Base-by-base conservation (phyloP, 495 filamentous ascomycete genomes). In the Podospora tetraspora region DNA sequence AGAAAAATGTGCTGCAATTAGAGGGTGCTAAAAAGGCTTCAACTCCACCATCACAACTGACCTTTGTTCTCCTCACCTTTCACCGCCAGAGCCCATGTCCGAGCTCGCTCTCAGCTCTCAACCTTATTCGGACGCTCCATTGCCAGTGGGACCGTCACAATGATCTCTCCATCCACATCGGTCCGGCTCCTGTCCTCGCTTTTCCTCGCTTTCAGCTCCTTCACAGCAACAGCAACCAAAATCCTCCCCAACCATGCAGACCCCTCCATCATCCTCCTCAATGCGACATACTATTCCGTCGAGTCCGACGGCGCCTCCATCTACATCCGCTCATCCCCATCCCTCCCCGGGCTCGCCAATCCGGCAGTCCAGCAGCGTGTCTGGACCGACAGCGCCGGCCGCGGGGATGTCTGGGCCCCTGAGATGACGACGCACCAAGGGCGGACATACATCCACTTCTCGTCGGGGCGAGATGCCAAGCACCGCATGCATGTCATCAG, bases 401-500 rank as follows among this genome's bases (percentile, higher is more conserved):
- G n/a, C n/a, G 57, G 61, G 37, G 67, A 69, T 25, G 61, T 69
- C 34, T 69, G 67, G 67, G 67, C 67, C 19, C 67, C 67, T 32
- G 67, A 69, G 16, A 69, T 69, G 13, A 60, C 30, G 27, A 69
- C 62, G 10, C 30, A 69, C 25, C 57, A 12, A 21, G 62, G 62
- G 9, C 56, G 67, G 27, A 69, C 67, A 7, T 69, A 43, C 67
- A 69, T 69, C 62, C 59, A 64, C 56, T 69, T 69, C 57, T 69
- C 67, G 12, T 62, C 67, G 29, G 67, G 67, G 9, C 63, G 57
- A 5, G 58, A 65, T 22, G 67, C 67, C 27, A 58, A 22, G n/a
- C 67, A 69, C 56, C 62, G 67, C 29, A 69, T 69, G 67, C 65
- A 69, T n/a, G 67, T 69, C 62, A 69, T 69, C 62, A 60, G 27